phyloP scores from a whole-genome alignment of 805 yeast species.

The Metschnikowia santaceciliae region DNA sequence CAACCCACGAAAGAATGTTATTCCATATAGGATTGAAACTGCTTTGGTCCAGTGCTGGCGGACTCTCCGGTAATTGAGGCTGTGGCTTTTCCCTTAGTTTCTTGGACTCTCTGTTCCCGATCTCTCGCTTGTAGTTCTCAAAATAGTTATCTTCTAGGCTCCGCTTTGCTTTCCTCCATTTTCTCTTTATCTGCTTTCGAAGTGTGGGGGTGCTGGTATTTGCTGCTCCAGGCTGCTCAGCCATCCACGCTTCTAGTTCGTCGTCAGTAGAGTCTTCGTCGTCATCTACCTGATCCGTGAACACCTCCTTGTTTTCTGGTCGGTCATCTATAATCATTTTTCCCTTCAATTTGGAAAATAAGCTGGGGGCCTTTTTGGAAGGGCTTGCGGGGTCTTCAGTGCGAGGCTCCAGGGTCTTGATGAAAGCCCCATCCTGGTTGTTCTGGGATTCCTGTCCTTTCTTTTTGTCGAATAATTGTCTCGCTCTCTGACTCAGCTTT shows the following conservation, averaged over 20 bases:
- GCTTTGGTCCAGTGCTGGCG: not conserved
- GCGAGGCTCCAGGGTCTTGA: not conserved
- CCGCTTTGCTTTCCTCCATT: slow-evolving; percentile 3
- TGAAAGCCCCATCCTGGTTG: not conserved
- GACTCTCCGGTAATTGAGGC: not conserved
- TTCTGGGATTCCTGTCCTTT: not conserved
- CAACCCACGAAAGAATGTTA: slow-evolving; percentile 35
- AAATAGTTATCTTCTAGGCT: slow-evolving; percentile 5
- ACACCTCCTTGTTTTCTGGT: not conserved
- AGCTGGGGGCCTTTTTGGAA: not conserved
- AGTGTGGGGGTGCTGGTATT: not conserved
- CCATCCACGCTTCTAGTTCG: slow-evolving; percentile 4
- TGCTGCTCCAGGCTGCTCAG: not conserved
- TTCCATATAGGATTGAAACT: slow-evolving; percentile 36
- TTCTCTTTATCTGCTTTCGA: slow-evolving; percentile 3
- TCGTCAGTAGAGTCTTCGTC: not conserved
- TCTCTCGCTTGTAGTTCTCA: slow-evolving; percentile 7
- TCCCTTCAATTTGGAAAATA: not conserved
- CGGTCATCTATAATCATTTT: not conserved
- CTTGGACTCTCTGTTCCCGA: not conserved
- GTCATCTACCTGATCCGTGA: slow-evolving; percentile 1
- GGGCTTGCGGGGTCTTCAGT: not conserved
- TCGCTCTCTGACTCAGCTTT: slow-evolving; percentile 9
- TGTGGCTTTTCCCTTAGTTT: not conserved
- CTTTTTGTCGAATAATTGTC: not conserved